phyloP scores from a whole-genome alignment of 192 early-diverging fungal species.

The Phycomyces nitens region DNA sequence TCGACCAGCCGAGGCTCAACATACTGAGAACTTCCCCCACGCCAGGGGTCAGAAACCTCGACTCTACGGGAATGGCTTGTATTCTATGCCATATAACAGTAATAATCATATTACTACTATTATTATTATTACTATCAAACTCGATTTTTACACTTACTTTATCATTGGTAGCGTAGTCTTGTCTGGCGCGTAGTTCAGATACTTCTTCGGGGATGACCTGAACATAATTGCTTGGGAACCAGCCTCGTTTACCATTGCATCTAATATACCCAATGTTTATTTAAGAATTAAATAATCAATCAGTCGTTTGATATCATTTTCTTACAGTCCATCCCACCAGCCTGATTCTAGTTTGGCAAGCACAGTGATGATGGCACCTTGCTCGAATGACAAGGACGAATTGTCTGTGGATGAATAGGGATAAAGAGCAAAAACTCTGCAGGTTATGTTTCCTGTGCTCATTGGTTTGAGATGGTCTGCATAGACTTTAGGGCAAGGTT shows the following conservation, averaged over 20 bases:
- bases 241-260: slow-evolving; percentile 75
- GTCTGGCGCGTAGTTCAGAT: background rate
- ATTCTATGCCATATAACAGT: too few relatives aligned
- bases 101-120: too few relatives aligned
- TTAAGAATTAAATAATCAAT: background rate
- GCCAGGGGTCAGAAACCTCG: too few relatives aligned
- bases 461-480: background rate
- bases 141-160: too few relatives aligned
- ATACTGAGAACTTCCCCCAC: too few relatives aligned
- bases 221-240: slow-evolving; percentile 91
- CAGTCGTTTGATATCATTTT: slow-evolving; percentile 9
- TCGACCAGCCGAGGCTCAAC: background rate
- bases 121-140: too few relatives aligned
- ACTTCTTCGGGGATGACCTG: slow-evolving; percentile 35
- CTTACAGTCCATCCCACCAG: slow-evolving; percentile 94
- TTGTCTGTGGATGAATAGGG: slow-evolving; percentile 80
- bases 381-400: slow-evolving; percentile 76
- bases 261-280: slow-evolving; percentile 10
- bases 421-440: slow-evolving; percentile 70
- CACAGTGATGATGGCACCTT: slow-evolving; percentile 87
- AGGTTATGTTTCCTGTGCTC: slow-evolving; percentile 13
- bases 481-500: background rate
- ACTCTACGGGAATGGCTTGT: too few relatives aligned
- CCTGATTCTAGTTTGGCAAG: slow-evolving; percentile 86
- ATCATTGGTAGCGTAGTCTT: background rate